These are phyloP conservation scores for Colletotrichum musicola DNA, from an alignment of 2,329 filamentous ascomycete species.

Conservation along the genomic window DNA sequence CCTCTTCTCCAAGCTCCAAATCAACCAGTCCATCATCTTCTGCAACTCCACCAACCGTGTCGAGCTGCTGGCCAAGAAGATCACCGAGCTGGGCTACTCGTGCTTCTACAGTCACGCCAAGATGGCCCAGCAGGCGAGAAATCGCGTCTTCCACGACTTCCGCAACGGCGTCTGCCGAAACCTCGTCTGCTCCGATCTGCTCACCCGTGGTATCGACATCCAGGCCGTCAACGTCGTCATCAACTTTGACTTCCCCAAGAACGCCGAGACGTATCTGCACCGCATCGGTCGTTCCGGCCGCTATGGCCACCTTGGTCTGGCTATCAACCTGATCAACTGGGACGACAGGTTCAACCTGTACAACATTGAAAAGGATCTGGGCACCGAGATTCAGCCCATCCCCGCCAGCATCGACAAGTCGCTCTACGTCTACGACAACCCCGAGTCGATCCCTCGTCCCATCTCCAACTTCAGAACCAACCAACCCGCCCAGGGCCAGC, in stretches of 20 bases:
- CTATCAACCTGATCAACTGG: slow-evolving; percentile 99
- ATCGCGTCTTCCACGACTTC: slow-evolving; percentile 99
- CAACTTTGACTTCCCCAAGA: slow-evolving; percentile 99
- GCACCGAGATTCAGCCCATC: slow-evolving; percentile 98
- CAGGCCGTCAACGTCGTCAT: slow-evolving; percentile 99
- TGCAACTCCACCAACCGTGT: slow-evolving; percentile 99
- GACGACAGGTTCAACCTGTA: slow-evolving; percentile 99
- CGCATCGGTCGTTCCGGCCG: slow-evolving; percentile 97
- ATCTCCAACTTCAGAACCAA: slow-evolving; percentile 62
- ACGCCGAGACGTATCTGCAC: slow-evolving; percentile 98
- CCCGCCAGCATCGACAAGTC: slow-evolving; percentile 95
- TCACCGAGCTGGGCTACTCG: slow-evolving; percentile 98
- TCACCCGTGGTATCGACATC: slow-evolving; percentile 99
- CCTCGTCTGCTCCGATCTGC: slow-evolving; percentile 95
- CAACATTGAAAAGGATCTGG: slow-evolving; percentile 96
- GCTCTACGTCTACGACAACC: slow-evolving; percentile 97
- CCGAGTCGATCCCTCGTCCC: slow-evolving; percentile 92
- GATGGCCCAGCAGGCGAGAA: slow-evolving; percentile 96
- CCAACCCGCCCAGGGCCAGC: slow-evolving; percentile 45
- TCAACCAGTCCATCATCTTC: slow-evolving; percentile 99
- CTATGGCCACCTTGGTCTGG: slow-evolving; percentile 95
- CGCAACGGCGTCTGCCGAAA: slow-evolving; percentile 98
- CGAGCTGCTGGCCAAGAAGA: slow-evolving; percentile 97
- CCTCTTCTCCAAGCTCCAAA: slow-evolving; percentile 97
- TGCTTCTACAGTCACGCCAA: slow-evolving; percentile 99